A percentile compares a stretch with the other conserved stretches of the same genome.
Evolutionary conservation across 2,329 filamentous ascomycete genomes (phyloP).

Genomic region (Blumeriella jaapii): DNA sequence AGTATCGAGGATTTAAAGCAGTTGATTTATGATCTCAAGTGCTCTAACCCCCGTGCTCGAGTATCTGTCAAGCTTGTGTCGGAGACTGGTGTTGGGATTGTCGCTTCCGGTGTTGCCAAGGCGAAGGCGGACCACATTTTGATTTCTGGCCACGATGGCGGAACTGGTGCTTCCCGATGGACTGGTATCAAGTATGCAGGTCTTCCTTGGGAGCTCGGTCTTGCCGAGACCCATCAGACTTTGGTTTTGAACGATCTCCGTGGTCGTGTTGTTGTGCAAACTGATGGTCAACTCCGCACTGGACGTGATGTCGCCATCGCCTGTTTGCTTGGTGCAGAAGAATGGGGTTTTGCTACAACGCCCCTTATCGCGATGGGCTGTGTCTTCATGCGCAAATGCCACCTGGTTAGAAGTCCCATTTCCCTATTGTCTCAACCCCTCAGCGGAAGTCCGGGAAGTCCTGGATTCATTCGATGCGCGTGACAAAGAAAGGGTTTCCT

Average conservation of each 20-base stretch:
- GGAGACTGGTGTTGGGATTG: constrained; percentile 93
- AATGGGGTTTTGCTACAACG: constrained; percentile 93
- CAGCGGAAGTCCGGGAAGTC: no score
- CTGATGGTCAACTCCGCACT: constrained; percentile 86
- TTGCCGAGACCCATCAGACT: constrained; percentile 94
- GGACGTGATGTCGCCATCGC: constrained; percentile 91
- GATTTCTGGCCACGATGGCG: constrained; percentile 93
- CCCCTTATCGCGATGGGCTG: constrained; percentile 95
- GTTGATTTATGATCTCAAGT: constrained; percentile 95
- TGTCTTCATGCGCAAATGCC: constrained; percentile 74
- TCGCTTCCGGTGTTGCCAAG: constrained; percentile 94
- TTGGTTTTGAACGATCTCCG: constrained; percentile 90
- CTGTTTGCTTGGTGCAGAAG: constrained; percentile 91
- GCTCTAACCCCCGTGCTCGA: constrained; percentile 81
- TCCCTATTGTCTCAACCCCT: no score
- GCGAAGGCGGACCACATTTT: constrained; percentile 94
- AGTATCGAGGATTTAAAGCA: constrained; percentile 97
- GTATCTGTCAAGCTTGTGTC: constrained; percentile 97
- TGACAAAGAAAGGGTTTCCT: no score
- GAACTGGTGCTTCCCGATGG: constrained; percentile 93
- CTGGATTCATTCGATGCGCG: no score
- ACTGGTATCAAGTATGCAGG: constrained; percentile 98
- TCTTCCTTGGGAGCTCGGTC: constrained; percentile 91
- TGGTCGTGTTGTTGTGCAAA: constrained; percentile 91
- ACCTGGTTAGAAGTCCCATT: constrained; percentile 3